A percentile compares a stretch with the other conserved stretches of the same genome.
Conservation (phyloP, 73 alveolate species). For the Urostyla sp. region DNA sequence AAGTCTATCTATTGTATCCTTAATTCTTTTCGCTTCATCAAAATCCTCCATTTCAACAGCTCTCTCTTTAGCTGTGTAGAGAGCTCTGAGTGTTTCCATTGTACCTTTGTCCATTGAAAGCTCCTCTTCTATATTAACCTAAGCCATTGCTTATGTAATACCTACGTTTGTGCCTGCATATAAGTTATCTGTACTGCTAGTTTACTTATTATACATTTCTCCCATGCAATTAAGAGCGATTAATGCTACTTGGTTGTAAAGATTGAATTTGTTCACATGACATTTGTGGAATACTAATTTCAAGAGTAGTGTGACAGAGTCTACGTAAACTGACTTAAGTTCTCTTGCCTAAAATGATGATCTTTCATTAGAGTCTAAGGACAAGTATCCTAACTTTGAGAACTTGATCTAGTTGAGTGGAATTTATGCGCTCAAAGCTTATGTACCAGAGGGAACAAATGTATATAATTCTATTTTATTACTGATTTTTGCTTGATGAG, state of each 20-base stretch:
- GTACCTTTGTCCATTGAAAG: conserved; percentile 33
- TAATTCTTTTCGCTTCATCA: conserved; percentile 95
- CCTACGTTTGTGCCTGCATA: neutral
- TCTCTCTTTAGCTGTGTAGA: conserved; percentile 88
- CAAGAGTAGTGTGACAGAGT: conserved; percentile 81
- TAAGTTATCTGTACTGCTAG: too few relatives aligned
- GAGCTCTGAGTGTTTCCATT: conserved; percentile 76
- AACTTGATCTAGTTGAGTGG: conserved; percentile 92
- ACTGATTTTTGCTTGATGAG: conserved; percentile 95
- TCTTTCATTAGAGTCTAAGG: conserved; percentile 97
- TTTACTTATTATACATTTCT: conserved; percentile 48
- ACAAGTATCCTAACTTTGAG: conserved; percentile 97
- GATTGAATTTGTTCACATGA: conserved; percentile 87
- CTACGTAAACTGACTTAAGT: conserved; percentile 92
- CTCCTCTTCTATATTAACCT: conserved; percentile 72
- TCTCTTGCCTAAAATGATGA: conserved; percentile 99
- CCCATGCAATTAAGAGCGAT: conserved; percentile 87
- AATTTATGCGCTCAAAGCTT: conserved; percentile 74
- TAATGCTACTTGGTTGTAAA: conserved; percentile 89
- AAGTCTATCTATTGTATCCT: conserved; percentile 90
- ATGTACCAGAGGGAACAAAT: conserved; percentile 88
- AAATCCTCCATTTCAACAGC: conserved; percentile 97
- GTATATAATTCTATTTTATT: conserved; percentile 92
- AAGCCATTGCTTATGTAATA: neutral
- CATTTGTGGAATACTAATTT: conserved; percentile 90